Base-by-base conservation (phyloP, 768 basidiomycete genomes). In the Suillus variegatus region DNA sequence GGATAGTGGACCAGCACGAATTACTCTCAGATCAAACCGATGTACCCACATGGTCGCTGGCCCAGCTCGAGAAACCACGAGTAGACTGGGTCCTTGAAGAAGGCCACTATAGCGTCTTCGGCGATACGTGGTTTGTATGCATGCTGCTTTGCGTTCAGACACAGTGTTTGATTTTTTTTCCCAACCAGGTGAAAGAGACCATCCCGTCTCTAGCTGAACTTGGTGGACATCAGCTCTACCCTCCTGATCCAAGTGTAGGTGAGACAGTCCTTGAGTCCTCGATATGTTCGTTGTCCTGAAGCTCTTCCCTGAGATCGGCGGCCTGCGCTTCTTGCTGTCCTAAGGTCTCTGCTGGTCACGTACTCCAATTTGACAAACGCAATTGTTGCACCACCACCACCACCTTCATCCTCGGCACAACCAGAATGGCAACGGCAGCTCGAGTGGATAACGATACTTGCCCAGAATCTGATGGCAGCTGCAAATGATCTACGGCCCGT, bases 81-180 rank as follows among this genome's bases (percentile, higher is more conserved):
- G 88, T 92, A 16, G 94, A 95, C 72, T 95, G 94, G 94, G 91
- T 97, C 61, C 82, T 93, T 1, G 92, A 95, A 69, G 93, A 93
- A 66, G 90, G 90, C 1, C 82, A 86, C 67, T 97, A 94, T 74
- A 85, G 85, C 61, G 90, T 89, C 18, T 97, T 91, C 77, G 94
- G 93, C n/a, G 92, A 95, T 74, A 84, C 84, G 71, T 97, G 93
- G 92, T 90, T 90, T 86, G 93, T 95, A 80, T 77, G 92, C 75
- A 70, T 22, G 13, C 51, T 60, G 41, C 69, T 57, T 68, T 36
- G 58, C 62, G 40, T 40, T 55, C 52, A 51, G 10, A 49, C 68
- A 52, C 69, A 67, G 61, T 61, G 63, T 68, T 69, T 70, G 18
- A 41, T n/a, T 35, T 10, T 25, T 25, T 22, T 16, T 60, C 65